Percentiles rank a stretch among this genome's conserved stretches.
Evolutionary conservation across 2,329 filamentous ascomycete species (phyloP).

Genomic region (Pseudogymnoascus sp.): DNA sequence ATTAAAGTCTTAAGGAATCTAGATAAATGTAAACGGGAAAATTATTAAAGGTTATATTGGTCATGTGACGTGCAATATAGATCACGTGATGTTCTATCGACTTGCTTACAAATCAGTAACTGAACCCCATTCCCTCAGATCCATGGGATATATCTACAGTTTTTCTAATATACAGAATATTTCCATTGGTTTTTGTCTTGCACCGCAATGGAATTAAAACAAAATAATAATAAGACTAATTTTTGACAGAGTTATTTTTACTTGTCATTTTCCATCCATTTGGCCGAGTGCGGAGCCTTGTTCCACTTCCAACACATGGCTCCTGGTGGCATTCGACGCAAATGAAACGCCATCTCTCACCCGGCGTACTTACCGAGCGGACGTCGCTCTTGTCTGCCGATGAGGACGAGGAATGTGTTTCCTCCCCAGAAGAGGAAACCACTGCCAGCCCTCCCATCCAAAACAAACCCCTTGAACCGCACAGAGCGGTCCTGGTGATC

Average conservation of each 20-base stretch:
- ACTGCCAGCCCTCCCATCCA: neutral
- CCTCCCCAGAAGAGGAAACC: neutral
- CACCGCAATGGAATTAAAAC: neutral
- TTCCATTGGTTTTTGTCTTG: neutral
- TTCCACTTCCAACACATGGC: neutral
- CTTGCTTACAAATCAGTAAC: neutral
- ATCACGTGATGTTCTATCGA: too few relatives aligned
- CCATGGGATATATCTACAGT: neutral
- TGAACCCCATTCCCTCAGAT: neutral
- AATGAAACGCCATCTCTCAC: neutral
- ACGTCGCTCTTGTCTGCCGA: neutral
- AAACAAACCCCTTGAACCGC: slow-evolving; percentile 25
- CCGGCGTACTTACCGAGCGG: neutral
- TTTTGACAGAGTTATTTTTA: neutral
- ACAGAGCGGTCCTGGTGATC: slow-evolving; percentile 39
- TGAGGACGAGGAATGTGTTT: neutral
- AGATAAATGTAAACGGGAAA: neutral
- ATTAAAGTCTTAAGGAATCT: neutral
- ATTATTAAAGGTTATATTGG: neutral
- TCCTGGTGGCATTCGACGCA: neutral
- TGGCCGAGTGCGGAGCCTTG: neutral
- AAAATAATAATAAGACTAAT: neutral
- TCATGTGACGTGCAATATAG: too few relatives aligned
- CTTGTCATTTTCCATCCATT: neutral
- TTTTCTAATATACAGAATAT: neutral